Base-by-base conservation (phyloP, 208 protist species). In the Leishmania aethiopica region DNA sequence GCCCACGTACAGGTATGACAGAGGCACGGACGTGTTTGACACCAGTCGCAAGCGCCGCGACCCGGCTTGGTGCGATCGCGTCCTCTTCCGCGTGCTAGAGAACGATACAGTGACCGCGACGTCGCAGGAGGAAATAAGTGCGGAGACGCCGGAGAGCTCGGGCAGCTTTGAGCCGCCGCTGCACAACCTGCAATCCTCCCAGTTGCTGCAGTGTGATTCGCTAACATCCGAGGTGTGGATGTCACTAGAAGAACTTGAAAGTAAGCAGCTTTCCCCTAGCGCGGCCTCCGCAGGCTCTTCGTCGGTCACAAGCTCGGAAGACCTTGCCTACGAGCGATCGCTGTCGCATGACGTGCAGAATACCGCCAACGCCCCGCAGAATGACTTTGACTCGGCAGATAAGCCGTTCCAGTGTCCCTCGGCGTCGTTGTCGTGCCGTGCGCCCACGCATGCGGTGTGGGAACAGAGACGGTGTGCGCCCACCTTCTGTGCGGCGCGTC, bases 1-100 rank as follows among this genome's bases (percentile, higher is more conserved):
- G 0, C 97, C 96, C 4, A 99, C 97, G 32, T 99, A 98, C 89
- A 99, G 98, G 86, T 97, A 94, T 71, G 88, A 96, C 75, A 80
- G 80, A 6, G 88, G 88, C 40, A 95, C 84, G 11, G 91, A 93
- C 78, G 25, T 77, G n/a, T 98, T 97, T 76, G 96, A 98, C 87
- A 95, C 92, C 0, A 95, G 90, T 69, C 78, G 87, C 15, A 97
- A 96, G 81, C 82, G 85, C 73, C 87, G 96, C 42, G 94, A 96
- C 80, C 96, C 96, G 1, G 91, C 95, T 37, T 98, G 95, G 95
- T 97, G 93, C 55, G 96, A 98, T 75, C 90, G 96, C 51, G 88
- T 98, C 35, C 86, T 98, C 19, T 98, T 96, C 67, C 93, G 94
- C 47, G 86, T 94, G 1, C 47, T 89, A 49, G 78, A 67, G 53